These are phyloP conservation scores for Lepidium aucheri DNA, from an alignment of 345 rosid species.

Conservation along the genomic window DNA sequence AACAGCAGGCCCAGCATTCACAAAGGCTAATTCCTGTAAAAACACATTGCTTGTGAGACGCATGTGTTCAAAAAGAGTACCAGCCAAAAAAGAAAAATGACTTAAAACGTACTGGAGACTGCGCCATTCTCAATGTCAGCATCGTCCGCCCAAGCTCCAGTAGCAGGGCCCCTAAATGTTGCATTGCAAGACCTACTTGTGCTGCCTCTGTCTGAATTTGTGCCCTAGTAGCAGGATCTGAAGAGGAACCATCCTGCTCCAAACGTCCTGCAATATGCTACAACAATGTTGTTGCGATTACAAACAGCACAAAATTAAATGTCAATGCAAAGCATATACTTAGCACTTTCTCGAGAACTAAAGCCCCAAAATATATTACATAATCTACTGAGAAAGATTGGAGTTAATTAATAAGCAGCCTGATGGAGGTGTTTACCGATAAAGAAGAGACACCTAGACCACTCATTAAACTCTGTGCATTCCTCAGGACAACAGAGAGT, in stretches of 20 bases:
- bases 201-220: conserved; percentile 74
- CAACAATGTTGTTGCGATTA: conserved; percentile 52
- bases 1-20: conserved; percentile 90
- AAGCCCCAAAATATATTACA: background rate
- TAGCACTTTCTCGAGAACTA: background rate
- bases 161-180: conserved; percentile 80
- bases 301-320: conserved; percentile 40
- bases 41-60: conserved; percentile 16
- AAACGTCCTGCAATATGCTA: conserved; percentile 81
- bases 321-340: background rate
- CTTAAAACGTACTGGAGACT: conserved; percentile 50
- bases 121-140: conserved; percentile 72
- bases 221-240: conserved; percentile 49
- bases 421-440: conserved; percentile 42
- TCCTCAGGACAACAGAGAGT: conserved; percentile 50
- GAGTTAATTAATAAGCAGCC: background rate
- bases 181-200: conserved; percentile 71
- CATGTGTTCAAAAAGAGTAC: background rate
- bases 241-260: conserved; percentile 68
- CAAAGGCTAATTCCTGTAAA: conserved; percentile 56
- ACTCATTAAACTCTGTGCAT: conserved; percentile 55
- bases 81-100: background rate
- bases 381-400: background rate
- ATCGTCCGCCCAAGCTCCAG: conserved; percentile 94
- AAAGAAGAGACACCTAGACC: conserved; percentile 47